Evolutionary conservation across 176 grass and related monocot species (phyloP).

Genomic region (Rhynchospora breviuscula): DNA sequence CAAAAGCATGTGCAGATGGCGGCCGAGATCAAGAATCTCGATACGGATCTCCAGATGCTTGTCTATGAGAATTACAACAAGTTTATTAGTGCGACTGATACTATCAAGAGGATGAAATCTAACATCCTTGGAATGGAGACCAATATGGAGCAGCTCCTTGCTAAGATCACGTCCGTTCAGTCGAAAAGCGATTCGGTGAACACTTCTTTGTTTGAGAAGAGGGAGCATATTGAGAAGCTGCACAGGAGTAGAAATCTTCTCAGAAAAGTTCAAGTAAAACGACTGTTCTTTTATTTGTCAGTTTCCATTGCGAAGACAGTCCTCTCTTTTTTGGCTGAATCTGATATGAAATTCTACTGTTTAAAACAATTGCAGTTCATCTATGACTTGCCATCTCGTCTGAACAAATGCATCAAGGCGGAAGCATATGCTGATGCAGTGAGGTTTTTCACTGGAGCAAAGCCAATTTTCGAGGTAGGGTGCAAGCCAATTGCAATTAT

Average conservation of each 20-base stretch:
- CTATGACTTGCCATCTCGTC: conserved; percentile 85
- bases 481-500: conserved; percentile 25
- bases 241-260: conserved; percentile 94
- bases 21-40: conserved; percentile 98
- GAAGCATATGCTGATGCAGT: conserved; percentile 95
- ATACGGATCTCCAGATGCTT: conserved; percentile 98
- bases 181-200: conserved; percentile 93
- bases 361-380: conserved; percentile 61
- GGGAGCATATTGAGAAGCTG: conserved; percentile 97
- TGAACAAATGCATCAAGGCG: conserved; percentile 96
- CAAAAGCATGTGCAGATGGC: conserved; percentile 98
- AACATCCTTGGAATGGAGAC: conserved; percentile 94
- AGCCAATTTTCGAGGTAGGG: conserved; percentile 89
- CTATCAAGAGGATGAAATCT: conserved; percentile 99
- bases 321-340: background rate
- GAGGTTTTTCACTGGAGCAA: conserved; percentile 93
- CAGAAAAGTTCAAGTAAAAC: conserved; percentile 93
- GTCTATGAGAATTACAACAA: conserved; percentile 99
- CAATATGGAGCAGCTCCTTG: conserved; percentile 93
- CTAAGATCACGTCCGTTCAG: conserved; percentile 97
- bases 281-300: conserved; percentile 18
- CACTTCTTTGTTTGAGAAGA: conserved; percentile 92
- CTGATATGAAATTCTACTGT: background rate
- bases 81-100: conserved; percentile 95
- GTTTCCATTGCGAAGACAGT: background rate